Conservation (phyloP, 2,329 filamentous ascomycete genomes). For the Lomentospora prolificans region DNA sequence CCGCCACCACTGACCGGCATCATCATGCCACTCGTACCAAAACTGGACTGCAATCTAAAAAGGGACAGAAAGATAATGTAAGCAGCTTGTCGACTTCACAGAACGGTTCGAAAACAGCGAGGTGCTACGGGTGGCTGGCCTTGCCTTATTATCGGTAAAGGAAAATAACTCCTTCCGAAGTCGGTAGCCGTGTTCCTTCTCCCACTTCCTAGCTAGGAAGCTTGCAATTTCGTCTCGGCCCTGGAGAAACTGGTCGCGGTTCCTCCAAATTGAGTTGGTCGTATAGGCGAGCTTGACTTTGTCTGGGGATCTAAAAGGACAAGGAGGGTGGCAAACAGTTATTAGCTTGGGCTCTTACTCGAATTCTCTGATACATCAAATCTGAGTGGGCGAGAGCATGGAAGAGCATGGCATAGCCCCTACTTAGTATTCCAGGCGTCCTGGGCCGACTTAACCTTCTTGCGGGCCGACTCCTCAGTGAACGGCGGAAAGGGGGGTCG, state of each 20-base stretch:
- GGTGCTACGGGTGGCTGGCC: not conserved
- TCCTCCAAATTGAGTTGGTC: constrained; percentile 68
- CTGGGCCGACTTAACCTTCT: constrained; percentile 78
- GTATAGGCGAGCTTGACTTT: constrained; percentile 66
- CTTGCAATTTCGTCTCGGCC: constrained; percentile 58
- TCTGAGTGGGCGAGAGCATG: not conserved
- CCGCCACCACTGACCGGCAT: constrained; percentile 68
- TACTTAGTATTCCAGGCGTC: constrained; percentile 73
- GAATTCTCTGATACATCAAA: too few relatives aligned
- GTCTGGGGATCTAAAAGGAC: constrained; percentile 28
- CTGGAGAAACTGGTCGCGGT: constrained; percentile 58
- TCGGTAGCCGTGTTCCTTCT: constrained; percentile 58
- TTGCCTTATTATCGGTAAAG: constrained; percentile 55
- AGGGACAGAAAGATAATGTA: not conserved
- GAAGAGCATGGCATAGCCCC: constrained; percentile 11
- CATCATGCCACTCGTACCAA: constrained; percentile 76
- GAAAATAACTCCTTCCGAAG: constrained; percentile 79
- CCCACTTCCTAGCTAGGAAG: constrained; percentile 67
- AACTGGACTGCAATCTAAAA: constrained; percentile 72
- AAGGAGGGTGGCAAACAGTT: too few relatives aligned
- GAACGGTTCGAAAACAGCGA: not conserved
- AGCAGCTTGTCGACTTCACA: not conserved
- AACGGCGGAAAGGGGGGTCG: constrained; percentile 56
- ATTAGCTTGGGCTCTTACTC: too few relatives aligned
- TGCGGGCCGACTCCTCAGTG: constrained; percentile 55